A percentile compares a stretch with the other conserved stretches of the same genome.
Evolutionary conservation across 2,329 filamentous ascomycete species (phyloP).

Genomic region (Fusarium tjaetaba): DNA sequence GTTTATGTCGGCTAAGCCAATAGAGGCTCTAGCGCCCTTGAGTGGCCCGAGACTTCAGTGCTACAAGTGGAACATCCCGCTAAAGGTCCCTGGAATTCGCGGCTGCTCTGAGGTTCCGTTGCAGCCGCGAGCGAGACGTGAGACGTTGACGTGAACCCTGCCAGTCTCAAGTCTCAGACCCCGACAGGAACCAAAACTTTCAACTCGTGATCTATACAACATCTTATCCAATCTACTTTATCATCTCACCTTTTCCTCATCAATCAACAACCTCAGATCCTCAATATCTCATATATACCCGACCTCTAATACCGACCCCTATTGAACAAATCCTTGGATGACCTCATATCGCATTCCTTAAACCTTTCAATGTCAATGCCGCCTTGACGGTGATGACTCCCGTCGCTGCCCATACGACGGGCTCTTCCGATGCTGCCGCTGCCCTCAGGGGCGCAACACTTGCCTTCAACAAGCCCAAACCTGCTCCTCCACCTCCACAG

Average conservation of each 20-base stretch:
- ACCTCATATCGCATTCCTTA: slow-evolving; percentile 20
- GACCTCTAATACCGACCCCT: neutral
- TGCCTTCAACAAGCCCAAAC: slow-evolving; percentile 59
- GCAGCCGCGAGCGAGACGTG: slow-evolving; percentile 20
- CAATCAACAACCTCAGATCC: neutral
- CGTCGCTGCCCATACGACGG: slow-evolving; percentile 45
- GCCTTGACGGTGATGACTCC: slow-evolving; percentile 49
- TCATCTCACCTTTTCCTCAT: neutral
- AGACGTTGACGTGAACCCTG: slow-evolving; percentile 18
- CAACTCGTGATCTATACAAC: slow-evolving; percentile 7
- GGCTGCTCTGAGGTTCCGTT: slow-evolving; percentile 17
- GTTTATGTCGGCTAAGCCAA: slow-evolving; percentile 21
- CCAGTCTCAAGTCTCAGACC: neutral
- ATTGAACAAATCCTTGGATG: slow-evolving; percentile 18
- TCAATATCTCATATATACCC: neutral
- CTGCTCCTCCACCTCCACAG: slow-evolving; percentile 37
- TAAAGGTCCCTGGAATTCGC: slow-evolving; percentile 28
- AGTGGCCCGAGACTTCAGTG: slow-evolving; percentile 20
- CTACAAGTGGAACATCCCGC: slow-evolving; percentile 26
- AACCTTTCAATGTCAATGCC: slow-evolving; percentile 27
- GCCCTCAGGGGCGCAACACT: slow-evolving; percentile 65
- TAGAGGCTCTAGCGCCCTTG: slow-evolving; percentile 17
- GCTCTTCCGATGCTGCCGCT: slow-evolving; percentile 53
- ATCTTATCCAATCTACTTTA: neutral
- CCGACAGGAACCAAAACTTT: neutral